Evolutionary conservation across 257 asterid genomes (phyloP).

Genomic region (Salvia hispanica): DNA sequence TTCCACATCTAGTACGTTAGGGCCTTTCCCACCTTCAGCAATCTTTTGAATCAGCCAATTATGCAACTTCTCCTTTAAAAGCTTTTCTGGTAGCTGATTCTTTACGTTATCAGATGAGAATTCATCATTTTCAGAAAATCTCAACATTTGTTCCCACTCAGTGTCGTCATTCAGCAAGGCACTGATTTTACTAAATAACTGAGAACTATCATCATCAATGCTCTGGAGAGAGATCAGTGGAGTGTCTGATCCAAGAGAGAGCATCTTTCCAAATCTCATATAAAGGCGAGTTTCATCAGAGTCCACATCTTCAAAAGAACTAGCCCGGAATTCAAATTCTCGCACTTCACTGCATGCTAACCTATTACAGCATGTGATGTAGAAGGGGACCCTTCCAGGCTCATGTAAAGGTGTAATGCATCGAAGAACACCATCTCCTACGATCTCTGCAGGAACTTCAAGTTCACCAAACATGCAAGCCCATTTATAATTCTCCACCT

Average conservation of each 20-base stretch:
- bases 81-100: slow-evolving; percentile 64
- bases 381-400: slow-evolving; percentile 81
- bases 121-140: slow-evolving; percentile 43
- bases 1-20: slow-evolving; percentile 66
- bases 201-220: slow-evolving; percentile 43
- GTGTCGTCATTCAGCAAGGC: slow-evolving; percentile 56
- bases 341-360: slow-evolving; percentile 96
- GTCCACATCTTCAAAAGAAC: slow-evolving; percentile 47
- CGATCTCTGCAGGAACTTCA: slow-evolving; percentile 84
- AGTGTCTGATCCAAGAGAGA: slow-evolving; percentile 56
- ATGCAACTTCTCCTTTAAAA: slow-evolving; percentile 72
- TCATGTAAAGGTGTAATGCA: slow-evolving; percentile 75
- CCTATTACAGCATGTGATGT: slow-evolving; percentile 86
- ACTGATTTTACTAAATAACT: slow-evolving; percentile 51
- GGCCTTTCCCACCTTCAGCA: slow-evolving; percentile 81
- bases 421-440: slow-evolving; percentile 75
- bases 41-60: slow-evolving; percentile 76
- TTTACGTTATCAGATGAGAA: slow-evolving; percentile 43
- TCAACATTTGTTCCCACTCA: slow-evolving; percentile 75
- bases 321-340: slow-evolving; percentile 72
- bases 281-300: slow-evolving; percentile 67
- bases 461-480: slow-evolving; percentile 96
- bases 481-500: slow-evolving; percentile 64
- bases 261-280: slow-evolving; percentile 71
- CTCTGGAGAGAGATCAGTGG: slow-evolving; percentile 37